Evolutionary conservation across 352 stramenopile genomes (phyloP), one percentile per base, ranked within the genome.

Genomic region (Phytopythium montanum): DNA sequence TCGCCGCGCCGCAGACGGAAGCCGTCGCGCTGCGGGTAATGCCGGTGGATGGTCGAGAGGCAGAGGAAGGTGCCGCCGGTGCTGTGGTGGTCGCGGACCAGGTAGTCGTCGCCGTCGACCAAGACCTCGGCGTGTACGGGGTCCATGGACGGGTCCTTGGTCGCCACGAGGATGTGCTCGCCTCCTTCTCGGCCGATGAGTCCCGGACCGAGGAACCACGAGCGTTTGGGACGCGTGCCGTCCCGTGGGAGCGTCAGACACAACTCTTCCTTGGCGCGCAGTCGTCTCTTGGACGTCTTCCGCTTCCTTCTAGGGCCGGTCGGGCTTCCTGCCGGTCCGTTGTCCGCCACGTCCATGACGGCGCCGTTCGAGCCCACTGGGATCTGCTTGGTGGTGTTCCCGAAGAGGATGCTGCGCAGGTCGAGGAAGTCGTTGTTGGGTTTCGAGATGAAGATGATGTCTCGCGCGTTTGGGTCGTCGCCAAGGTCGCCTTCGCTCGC

Each of bases 11-110:
- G 78, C 39, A 92, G 50, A 14, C 79, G 80, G 31, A 84, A 92
- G 1, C 82, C 82, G 46, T 92, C 78, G 29, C 82, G 76, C 60
- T 92, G 82, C 1, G 79, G 76, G 34, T 83, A 82, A 33, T 90
- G 79, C 1, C 82, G 76, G n/a, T 75, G 77, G 7, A 70, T 80
- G 9, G 82, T 92, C 14, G 63, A 81, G n/a, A 92, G 70, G 44
- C 82, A 92, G n/a, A 92, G 65, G 48, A 77, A 92, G 25, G 79
- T 86, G 3, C 79, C 80, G 2, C 57, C 72, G 21, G 64, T 63
- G 54, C 73, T 87, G 25, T 76, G 64, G 5, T 72, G 53, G 41
- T 92, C 82, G 19, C 65, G 70, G 0, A 92, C 28, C 42, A 90
- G 61, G 31, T 90, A 92, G 54, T 88, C 78, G 45, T 90, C 82